Percentiles rank a stretch among this genome's conserved stretches.
Conservation (phyloP, 2,329 filamentous ascomycete species). For the Drechslerella dactyloides region DNA sequence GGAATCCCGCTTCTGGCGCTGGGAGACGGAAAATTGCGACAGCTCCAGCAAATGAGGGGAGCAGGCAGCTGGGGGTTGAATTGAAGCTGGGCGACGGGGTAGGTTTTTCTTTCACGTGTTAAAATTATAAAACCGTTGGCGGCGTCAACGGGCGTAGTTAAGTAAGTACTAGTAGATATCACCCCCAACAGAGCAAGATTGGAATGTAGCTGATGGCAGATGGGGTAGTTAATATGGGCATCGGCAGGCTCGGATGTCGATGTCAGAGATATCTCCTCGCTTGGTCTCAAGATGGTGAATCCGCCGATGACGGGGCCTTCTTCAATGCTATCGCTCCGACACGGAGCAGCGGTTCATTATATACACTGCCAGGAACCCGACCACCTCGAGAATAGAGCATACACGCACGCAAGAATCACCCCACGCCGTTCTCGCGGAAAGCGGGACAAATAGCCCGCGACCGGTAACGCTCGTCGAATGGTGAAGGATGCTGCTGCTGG, state of each 20-base stretch:
- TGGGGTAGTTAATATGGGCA: background rate
- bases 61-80: too few species aligned
- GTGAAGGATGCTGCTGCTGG: constrained; percentile 7
- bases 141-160: too few species aligned
- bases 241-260: too few species aligned
- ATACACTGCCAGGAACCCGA: constrained; percentile 17
- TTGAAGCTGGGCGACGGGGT: constrained; percentile 12
- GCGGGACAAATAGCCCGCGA: constrained; percentile 34
- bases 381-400: background rate
- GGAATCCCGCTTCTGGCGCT: constrained; percentile 22
- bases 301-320: too few species aligned
- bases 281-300: too few species aligned
- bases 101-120: constrained; percentile 42
- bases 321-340: too few species aligned
- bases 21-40: constrained; percentile 35
- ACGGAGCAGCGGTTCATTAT: background rate
- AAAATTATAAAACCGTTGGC: constrained; percentile 36
- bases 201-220: too few species aligned
- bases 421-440: constrained; percentile 26
- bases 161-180: too few species aligned
- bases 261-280: too few species aligned
- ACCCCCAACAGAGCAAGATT: background rate
- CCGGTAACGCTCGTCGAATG: constrained; percentile 9
- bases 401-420: constrained; percentile 1
- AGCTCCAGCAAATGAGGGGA: background rate